These are phyloP conservation scores for Leptographium procerum DNA, from an alignment of 2,329 filamentous ascomycete species.

Conservation along the genomic window DNA sequence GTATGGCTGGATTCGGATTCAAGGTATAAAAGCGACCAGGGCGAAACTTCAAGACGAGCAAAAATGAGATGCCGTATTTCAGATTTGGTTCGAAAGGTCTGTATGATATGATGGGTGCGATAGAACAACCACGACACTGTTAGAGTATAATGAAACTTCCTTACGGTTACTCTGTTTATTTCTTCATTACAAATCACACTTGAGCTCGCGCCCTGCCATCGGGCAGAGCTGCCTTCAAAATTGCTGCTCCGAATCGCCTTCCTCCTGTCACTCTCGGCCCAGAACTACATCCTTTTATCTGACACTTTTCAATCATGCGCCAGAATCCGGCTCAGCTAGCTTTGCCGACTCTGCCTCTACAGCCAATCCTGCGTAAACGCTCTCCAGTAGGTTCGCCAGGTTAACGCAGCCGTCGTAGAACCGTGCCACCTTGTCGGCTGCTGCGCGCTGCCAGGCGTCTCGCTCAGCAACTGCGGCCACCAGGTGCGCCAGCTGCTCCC, in stretches of 20 bases:
- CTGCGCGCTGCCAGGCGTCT: conserved; percentile 12
- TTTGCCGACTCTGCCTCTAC: conserved; percentile 10
- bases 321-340: background rate
- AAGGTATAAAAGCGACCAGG: conserved; percentile 35
- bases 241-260: background rate
- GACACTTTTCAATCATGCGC: background rate
- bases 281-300: background rate
- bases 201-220: background rate
- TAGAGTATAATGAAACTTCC: background rate
- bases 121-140: background rate
- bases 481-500: conserved; percentile 12
- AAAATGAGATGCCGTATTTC: background rate
- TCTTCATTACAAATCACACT: background rate
- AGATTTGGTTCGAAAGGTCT: background rate
- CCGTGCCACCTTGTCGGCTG: conserved; percentile 11
- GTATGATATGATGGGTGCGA: background rate
- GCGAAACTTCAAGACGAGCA: background rate
- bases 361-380: conserved; percentile 12
- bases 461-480: conserved; percentile 11
- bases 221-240: background rate
- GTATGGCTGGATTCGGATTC: conserved; percentile 92
- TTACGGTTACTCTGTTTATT: background rate
- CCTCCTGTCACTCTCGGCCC: background rate
- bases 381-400: conserved; percentile 12
- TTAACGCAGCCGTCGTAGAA: conserved; percentile 13